Percentiles rank a stretch among this genome's conserved stretches.
Conservation (phyloP, 2,329 filamentous ascomycete genomes). For the Colletotrichum simmondsii region DNA sequence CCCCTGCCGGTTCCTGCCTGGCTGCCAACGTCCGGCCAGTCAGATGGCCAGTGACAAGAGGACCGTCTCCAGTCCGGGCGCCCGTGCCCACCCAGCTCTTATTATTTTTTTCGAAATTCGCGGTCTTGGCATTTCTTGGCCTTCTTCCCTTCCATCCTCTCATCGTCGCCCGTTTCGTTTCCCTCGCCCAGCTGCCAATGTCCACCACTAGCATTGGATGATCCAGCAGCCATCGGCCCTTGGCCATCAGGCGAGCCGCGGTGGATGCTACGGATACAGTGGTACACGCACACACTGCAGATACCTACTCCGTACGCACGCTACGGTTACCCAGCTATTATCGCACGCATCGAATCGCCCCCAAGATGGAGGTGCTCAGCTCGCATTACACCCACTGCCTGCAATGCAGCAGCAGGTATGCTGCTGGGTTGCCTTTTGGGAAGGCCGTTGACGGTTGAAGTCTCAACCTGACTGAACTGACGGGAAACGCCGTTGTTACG, state of each 20-base stretch:
- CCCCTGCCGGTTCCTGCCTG: background rate
- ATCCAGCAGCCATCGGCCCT: background rate
- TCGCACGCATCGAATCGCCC: background rate
- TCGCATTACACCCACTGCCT: background rate
- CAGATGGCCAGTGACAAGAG: background rate
- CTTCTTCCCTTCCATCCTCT: conserved; percentile 24
- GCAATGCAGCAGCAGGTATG: background rate
- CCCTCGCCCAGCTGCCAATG: background rate
- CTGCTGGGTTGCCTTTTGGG: background rate
- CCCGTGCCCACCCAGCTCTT: conserved; percentile 21
- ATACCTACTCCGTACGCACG: background rate
- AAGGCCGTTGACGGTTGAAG: background rate
- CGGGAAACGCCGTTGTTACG: background rate
- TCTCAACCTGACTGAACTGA: background rate
- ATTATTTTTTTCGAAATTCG: conserved; percentile 29
- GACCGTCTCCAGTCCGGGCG: conserved; percentile 4
- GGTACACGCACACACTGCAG: background rate
- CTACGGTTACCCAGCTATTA: background rate
- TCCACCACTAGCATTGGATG: background rate
- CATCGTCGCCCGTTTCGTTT: conserved; percentile 25
- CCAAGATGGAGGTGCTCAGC: background rate
- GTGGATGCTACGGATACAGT: background rate
- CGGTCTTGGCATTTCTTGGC: conserved; percentile 33
- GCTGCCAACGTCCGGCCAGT: conserved; percentile 1
- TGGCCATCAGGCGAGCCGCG: background rate